Base-by-base conservation (phyloP, 2,329 filamentous ascomycete species). In the Cordyceps pruinosa region DNA sequence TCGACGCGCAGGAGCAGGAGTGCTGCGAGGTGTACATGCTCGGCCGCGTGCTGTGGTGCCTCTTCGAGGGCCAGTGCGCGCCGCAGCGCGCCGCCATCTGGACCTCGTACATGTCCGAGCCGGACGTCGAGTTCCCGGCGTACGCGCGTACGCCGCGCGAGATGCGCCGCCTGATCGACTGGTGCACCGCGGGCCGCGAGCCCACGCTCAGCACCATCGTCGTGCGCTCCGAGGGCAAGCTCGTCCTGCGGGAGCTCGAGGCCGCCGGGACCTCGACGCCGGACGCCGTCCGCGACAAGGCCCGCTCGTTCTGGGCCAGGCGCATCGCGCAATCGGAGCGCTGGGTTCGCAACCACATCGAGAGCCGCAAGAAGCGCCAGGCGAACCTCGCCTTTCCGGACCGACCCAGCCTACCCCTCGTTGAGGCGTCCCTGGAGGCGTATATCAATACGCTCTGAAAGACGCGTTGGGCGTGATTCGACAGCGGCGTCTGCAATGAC, bases 1-100 rank as follows among this genome's bases (percentile, higher is more conserved):
- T 85, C n/a, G 75, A 71, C 15, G 66, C 68, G 1, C 59, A 59
- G 3, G 82, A 85, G 61, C 78, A 81, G 61, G 82, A 85, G 63
- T 73, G 77, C 0, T 81, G 81, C 21, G 78, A 82, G 65, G 81
- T 83, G 1, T 85, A 84, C 68, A 84, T 84, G 81, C 76, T 85
- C 17, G 82, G 81, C 6, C 75, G 82, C 39, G 73, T 83, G 26
- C 70, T 85, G 47, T 85, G 82, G 81, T 85, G 82, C 64, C 76
- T 85, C 17, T 85, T 85, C 57, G 82, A 85, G 65, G 81, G 80
- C 21, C 77, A 78, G 63, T 80, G 79, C 58, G 81, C 80, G 2
- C 81, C 82, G 2, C 79, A 85, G 62, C 74, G 74, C 59, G 76
- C 77, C 2, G 77, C 79, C 4, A 74, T 82, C 13, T 84, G 82